Conservation (phyloP, 495 filamentous ascomycete species). For the Aspergillus olivimuriae region DNA sequence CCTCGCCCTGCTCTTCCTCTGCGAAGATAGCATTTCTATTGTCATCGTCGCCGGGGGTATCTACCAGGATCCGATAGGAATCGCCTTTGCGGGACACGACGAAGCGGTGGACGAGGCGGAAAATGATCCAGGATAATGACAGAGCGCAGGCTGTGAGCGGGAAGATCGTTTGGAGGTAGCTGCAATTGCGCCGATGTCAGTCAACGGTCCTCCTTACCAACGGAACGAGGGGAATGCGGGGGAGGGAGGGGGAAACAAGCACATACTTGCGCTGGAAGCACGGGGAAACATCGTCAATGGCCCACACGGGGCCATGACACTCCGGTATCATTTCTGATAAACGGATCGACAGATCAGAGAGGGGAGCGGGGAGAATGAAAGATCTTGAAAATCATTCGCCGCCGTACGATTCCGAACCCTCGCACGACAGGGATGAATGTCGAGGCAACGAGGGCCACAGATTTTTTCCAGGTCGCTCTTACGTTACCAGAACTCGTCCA, state of each 20-base stretch:
- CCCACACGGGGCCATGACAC: conserved; percentile 79
- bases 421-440: neutral
- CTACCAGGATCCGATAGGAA: conserved; percentile 28
- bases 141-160: conserved; percentile 64
- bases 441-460: neutral
- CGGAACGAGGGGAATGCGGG: neutral
- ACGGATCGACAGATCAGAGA: conserved; percentile 1
- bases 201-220: conserved; percentile 4
- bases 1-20: conserved; percentile 55
- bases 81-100: conserved; percentile 31
- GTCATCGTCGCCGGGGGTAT: conserved; percentile 41
- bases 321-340: conserved; percentile 52
- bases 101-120: conserved; percentile 47
- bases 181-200: conserved; percentile 28
- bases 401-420: neutral
- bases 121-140: conserved; percentile 61
- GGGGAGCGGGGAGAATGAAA: neutral
- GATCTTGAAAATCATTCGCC: conserved; percentile 5
- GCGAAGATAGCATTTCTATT: conserved; percentile 36
- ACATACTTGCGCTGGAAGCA: conserved; percentile 88
- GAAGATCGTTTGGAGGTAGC: conserved; percentile 77
- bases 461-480: neutral
- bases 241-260: neutral
- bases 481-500: conserved; percentile 12
- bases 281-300: conserved; percentile 74